Conservation (phyloP, 495 filamentous ascomycete species). For the Hyphodiscus hymeniophilus region DNA sequence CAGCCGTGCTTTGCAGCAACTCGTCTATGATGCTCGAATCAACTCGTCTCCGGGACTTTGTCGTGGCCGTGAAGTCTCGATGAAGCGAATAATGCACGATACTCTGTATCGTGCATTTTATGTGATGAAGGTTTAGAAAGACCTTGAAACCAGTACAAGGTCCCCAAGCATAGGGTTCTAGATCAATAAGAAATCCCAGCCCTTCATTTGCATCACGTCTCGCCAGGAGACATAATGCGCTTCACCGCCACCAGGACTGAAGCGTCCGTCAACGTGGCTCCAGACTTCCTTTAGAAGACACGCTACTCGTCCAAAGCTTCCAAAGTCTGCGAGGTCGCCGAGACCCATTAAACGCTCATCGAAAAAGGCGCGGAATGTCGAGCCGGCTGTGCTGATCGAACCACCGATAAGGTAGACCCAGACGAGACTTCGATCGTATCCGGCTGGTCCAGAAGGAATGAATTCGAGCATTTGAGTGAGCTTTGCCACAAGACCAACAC, state of each 20-base stretch:
- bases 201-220: conserved; percentile 85
- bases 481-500: conserved; percentile 63
- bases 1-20: conserved; percentile 2
- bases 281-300: conserved; percentile 77
- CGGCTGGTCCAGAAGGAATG: conserved; percentile 71
- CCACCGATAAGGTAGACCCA: conserved; percentile 91
- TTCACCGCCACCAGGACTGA: conserved; percentile 34
- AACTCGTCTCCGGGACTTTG: conserved; percentile 1
- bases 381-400: conserved; percentile 56
- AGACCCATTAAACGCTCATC: conserved; percentile 59
- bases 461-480: conserved; percentile 61
- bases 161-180: conserved; percentile 11
- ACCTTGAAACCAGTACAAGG: conserved; percentile 7
- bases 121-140: conserved; percentile 6
- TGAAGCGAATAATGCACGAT: conserved; percentile 1
- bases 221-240: conserved; percentile 78
- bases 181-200: conserved; percentile 89
- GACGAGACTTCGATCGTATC: conserved; percentile 83
- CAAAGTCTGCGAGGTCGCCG: conserved; percentile 66
- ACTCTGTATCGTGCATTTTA: conserved; percentile 2
- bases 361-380: conserved; percentile 69
- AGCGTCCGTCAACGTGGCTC: conserved; percentile 54
- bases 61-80: conserved; percentile 1
- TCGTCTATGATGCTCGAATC: conserved; percentile 4
- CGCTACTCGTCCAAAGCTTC: conserved; percentile 79